These are phyloP conservation scores for Achaetomiella virescens DNA, from an alignment of 495 filamentous ascomycete species.

Conservation along the genomic window DNA sequence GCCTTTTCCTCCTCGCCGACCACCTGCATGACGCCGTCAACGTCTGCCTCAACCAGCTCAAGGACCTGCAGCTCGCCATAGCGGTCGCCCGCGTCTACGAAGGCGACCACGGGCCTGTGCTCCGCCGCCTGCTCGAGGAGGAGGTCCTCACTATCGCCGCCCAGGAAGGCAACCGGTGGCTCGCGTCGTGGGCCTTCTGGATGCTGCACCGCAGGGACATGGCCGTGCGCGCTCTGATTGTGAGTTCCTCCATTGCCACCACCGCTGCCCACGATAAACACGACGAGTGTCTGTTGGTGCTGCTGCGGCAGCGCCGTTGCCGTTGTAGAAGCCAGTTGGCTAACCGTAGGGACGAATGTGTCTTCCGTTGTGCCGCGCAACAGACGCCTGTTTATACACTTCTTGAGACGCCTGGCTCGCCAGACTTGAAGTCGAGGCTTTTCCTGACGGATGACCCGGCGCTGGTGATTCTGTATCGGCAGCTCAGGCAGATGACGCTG, in stretches of 20 bases:
- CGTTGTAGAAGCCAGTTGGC: background rate
- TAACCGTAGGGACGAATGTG: background rate
- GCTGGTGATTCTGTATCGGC: slow-evolving; percentile 76
- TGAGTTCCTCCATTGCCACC: slow-evolving; percentile 24
- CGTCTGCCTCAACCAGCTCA: slow-evolving; percentile 75
- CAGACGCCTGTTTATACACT: slow-evolving; percentile 73
- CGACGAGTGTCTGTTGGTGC: background rate
- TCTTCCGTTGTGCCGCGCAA: background rate
- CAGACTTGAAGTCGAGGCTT: slow-evolving; percentile 61
- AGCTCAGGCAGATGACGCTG: slow-evolving; percentile 77
- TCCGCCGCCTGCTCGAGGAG: slow-evolving; percentile 70
- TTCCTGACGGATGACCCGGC: slow-evolving; percentile 90
- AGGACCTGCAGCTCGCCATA: slow-evolving; percentile 86
- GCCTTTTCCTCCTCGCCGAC: slow-evolving; percentile 93
- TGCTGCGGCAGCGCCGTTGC: background rate
- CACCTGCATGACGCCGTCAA: slow-evolving; percentile 77
- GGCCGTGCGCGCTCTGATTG: slow-evolving; percentile 78
- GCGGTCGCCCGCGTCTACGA: slow-evolving; percentile 84
- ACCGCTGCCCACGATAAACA: background rate
- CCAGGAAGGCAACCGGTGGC: slow-evolving; percentile 82
- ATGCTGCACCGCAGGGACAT: slow-evolving; percentile 78
- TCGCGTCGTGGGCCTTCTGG: slow-evolving; percentile 94
- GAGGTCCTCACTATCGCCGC: slow-evolving; percentile 73
- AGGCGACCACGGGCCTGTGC: slow-evolving; percentile 71
- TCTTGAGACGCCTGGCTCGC: slow-evolving; percentile 52